Percentiles rank a stretch among this genome's conserved stretches.
phyloP scores from a whole-genome alignment of 179 eudicot species.

The Pouteria campechiana region DNA sequence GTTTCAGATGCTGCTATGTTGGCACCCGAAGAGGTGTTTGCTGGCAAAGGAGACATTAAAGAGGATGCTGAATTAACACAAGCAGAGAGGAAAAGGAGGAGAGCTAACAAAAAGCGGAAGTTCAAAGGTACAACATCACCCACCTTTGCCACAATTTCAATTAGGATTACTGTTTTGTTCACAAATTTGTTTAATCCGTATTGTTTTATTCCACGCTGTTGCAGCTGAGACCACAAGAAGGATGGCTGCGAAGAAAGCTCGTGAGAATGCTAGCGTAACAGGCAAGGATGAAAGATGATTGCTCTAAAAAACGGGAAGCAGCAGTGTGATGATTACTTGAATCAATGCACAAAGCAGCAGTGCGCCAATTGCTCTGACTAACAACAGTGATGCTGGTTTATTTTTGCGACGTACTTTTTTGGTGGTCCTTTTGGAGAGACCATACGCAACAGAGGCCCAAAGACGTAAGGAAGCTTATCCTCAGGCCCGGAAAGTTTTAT shows the following conservation, averaged over 20 bases:
- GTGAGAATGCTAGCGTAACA: constrained; percentile 8
- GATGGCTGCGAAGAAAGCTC: constrained; percentile 16
- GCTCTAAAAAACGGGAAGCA: too few species aligned
- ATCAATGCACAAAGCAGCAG: too few species aligned
- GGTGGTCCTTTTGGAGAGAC: too few species aligned
- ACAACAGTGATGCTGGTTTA: too few species aligned
- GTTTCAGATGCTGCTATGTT: constrained; percentile 98
- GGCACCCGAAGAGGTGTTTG: constrained; percentile 92
- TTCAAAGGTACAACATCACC: constrained; percentile 49
- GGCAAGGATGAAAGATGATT: constrained; percentile 14
- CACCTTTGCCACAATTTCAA: neutral
- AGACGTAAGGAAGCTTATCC: too few species aligned
- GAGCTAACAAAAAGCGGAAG: constrained; percentile 81
- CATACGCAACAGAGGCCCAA: too few species aligned
- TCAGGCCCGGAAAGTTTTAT: too few species aligned
- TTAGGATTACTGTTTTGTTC: neutral
- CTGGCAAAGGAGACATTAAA: constrained; percentile 79
- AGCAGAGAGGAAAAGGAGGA: constrained; percentile 72
- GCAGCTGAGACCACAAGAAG: constrained; percentile 22
- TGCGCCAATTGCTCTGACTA: too few species aligned
- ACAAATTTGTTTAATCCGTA: too few species aligned
- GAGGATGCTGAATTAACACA: constrained; percentile 88
- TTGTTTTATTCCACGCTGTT: constrained; percentile 2
- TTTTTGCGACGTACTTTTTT: too few species aligned
- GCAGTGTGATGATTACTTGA: too few species aligned